Evolutionary conservation across 2,329 filamentous ascomycete genomes (phyloP).

Genomic region (Claviceps monticola): DNA sequence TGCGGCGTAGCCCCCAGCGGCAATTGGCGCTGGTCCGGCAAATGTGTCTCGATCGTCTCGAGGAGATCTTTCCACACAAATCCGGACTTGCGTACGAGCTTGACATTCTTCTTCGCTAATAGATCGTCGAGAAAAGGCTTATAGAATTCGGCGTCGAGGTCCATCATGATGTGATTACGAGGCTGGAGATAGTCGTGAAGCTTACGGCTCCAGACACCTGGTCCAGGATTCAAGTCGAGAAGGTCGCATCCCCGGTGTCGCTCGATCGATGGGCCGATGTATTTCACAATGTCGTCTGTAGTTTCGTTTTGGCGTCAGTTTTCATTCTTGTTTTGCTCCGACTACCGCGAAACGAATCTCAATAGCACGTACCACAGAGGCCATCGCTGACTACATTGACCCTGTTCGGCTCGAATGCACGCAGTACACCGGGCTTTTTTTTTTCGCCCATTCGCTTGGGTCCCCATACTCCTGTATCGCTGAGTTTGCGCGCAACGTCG

Average conservation of each 20-base stretch:
- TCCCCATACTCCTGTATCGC: conserved; percentile 15
- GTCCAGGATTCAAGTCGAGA: conserved; percentile 73
- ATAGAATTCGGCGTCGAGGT: conserved; percentile 50
- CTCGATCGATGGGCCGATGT: conserved; percentile 53
- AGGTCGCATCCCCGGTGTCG: conserved; percentile 69
- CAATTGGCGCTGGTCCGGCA: conserved; percentile 39
- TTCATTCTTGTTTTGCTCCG: background rate
- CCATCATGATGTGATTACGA: conserved; percentile 70
- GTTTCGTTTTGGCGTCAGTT: background rate
- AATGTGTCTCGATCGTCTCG: conserved; percentile 32
- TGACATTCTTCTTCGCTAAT: conserved; percentile 31
- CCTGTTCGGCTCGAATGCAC: conserved; percentile 20
- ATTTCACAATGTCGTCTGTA: conserved; percentile 55
- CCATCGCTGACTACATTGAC: conserved; percentile 39
- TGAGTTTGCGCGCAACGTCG: conserved; percentile 13
- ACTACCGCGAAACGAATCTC: background rate
- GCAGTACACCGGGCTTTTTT: conserved; percentile 5
- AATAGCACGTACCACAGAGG: conserved; percentile 33
- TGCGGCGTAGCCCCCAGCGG: conserved; percentile 26
- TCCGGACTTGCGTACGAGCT: conserved; percentile 41
- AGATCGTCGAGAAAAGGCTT: conserved; percentile 46
- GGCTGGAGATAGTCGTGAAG: conserved; percentile 65
- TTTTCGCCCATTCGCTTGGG: conserved; percentile 2
- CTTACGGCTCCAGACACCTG: conserved; percentile 63
- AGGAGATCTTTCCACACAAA: conserved; percentile 47